A percentile compares a stretch with the other conserved stretches of the same genome.
Evolutionary conservation across 257 asterid species (phyloP).

Genomic region (Fraxinus cuspidata): DNA sequence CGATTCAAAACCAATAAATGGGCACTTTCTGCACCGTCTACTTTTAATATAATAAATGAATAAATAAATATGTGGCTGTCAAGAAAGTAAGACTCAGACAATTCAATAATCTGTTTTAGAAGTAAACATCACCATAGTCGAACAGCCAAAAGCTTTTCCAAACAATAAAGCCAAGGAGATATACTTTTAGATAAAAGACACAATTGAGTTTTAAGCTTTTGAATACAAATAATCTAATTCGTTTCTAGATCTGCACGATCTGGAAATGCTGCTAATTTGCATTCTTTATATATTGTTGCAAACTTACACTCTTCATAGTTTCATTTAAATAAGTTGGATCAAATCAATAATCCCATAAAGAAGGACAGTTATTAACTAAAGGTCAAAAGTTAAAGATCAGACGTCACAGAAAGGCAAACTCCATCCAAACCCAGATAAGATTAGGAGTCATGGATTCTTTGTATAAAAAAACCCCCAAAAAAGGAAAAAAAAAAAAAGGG

Average conservation of each 20-base stretch:
- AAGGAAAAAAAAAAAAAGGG: not conserved
- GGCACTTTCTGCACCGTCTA: conserved; percentile 8
- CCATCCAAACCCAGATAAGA: not conserved
- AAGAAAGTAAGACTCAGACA: conserved; percentile 11
- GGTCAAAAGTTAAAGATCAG: conserved; percentile 17
- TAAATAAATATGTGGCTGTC: not conserved
- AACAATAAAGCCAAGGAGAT: not conserved
- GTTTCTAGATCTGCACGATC: conserved; percentile 1
- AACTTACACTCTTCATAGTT: conserved; percentile 13
- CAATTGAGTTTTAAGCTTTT: not conserved
- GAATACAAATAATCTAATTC: not conserved
- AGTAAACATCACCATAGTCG: not conserved
- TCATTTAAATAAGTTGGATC: conserved; percentile 9
- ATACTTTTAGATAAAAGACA: not conserved
- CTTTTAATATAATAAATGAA: not conserved
- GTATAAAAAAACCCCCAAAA: not conserved
- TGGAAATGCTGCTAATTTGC: not conserved
- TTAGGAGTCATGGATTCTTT: not conserved
- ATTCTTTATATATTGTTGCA: not conserved
- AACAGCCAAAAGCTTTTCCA: conserved; percentile 5
- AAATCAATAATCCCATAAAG: conserved; percentile 3
- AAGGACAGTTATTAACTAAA: not conserved
- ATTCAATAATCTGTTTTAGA: not conserved
- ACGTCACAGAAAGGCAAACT: conserved; percentile 5
- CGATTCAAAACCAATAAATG: not conserved